These are phyloP conservation scores for Ulota crispa DNA, from an alignment of 225 moss, liverwort and hornwort genomes.

Conservation along the genomic window DNA sequence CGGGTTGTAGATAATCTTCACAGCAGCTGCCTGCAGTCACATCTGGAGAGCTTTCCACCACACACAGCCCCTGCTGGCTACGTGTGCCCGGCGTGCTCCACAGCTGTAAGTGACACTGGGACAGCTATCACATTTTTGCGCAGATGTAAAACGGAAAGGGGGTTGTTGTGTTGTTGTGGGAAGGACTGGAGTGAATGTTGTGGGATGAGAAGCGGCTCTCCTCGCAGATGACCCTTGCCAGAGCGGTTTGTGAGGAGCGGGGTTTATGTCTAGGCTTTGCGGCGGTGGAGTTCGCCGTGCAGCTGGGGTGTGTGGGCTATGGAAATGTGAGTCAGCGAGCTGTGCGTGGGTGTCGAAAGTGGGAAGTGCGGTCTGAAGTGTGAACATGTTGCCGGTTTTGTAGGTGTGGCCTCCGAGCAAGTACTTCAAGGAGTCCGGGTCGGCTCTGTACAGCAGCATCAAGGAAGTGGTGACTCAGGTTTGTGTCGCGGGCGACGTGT, in stretches of 20 bases:
- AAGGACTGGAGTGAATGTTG: neutral
- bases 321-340: neutral
- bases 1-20: slow-evolving; percentile 75
- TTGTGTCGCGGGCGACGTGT: neutral
- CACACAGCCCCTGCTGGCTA: slow-evolving; percentile 99
- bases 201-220: neutral
- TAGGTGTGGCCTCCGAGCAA: slow-evolving; percentile 96
- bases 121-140: neutral
- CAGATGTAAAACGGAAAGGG: neutral
- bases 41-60: slow-evolving; percentile 83
- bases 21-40: slow-evolving; percentile 73
- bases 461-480: slow-evolving; percentile 78
- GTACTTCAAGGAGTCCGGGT: slow-evolving; percentile 76
- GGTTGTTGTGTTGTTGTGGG: neutral
- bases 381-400: neutral
- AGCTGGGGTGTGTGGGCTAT: neutral
- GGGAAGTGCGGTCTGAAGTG: neutral
- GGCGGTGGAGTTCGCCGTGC: neutral
- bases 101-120: slow-evolving; percentile 61
- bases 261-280: neutral
- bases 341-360: neutral
- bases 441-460: slow-evolving; percentile 67
- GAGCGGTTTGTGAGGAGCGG: neutral
- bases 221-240: neutral
- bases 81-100: slow-evolving; percentile 76